These are phyloP conservation scores for Tetraselmis chui DNA, from an alignment of 139 green algal genomes.

Conservation along the genomic window DNA sequence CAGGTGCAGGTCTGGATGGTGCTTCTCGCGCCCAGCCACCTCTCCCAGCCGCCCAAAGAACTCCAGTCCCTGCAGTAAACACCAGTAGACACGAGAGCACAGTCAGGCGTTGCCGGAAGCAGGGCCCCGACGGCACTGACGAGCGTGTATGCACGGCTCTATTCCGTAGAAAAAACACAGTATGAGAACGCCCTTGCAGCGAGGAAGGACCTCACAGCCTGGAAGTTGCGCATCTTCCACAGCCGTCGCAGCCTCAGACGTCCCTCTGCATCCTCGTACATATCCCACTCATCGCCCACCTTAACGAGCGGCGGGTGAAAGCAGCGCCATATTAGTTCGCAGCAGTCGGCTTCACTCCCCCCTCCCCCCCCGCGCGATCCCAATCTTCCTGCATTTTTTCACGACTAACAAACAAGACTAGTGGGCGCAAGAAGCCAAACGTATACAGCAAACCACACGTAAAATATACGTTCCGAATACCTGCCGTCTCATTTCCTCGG, in stretches of 20 bases:
- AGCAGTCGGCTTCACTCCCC: not conserved
- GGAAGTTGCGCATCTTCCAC: not conserved
- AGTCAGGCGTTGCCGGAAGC: not conserved
- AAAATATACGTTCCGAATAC: not conserved
- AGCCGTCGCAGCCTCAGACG: not conserved
- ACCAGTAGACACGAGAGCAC: no score
- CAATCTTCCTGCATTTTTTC: no score
- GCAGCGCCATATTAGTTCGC: not conserved
- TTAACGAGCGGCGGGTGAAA: no score
- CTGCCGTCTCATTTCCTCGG: not conserved
- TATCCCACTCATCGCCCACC: not conserved
- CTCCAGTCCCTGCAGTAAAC: conserved; percentile 18
- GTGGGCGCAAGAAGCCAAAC: no score
- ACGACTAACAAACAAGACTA: no score
- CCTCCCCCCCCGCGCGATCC: no score
- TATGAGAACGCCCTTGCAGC: no score
- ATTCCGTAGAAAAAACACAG: no score
- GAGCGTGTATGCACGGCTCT: no score
- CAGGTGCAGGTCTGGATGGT: conserved; percentile 41
- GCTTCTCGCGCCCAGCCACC: conserved; percentile 28
- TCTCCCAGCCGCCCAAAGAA: conserved; percentile 23
- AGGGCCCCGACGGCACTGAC: not conserved
- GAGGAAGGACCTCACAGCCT: no score
- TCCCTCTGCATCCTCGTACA: not conserved
- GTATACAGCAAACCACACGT: not conserved